A percentile compares a stretch with the other conserved stretches of the same genome.
Conservation (phyloP, 257 asterid species). For the Leptodermis oblonga region DNA sequence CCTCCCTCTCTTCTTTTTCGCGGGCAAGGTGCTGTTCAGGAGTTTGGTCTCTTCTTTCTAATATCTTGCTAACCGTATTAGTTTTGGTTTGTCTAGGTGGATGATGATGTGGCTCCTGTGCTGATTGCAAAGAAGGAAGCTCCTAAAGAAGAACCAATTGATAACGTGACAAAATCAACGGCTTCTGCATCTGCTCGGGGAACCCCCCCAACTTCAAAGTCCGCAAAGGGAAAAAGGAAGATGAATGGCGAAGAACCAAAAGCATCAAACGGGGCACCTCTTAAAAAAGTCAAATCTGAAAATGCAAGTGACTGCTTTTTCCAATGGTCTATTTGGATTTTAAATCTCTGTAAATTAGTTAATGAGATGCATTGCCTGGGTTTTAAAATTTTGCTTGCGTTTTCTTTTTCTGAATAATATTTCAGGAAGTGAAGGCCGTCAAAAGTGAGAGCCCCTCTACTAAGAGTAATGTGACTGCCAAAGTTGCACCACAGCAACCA, state of each 20-base stretch:
- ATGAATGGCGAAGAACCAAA: constrained; percentile 63
- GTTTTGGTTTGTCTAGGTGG: constrained; percentile 28
- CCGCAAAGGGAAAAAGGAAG: constrained; percentile 80
- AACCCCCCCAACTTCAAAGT: constrained; percentile 62
- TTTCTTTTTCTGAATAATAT: constrained; percentile 1
- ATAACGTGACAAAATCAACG: constrained; percentile 47
- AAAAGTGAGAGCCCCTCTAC: constrained; percentile 51
- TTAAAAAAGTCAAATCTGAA: constrained; percentile 80
- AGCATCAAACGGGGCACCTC: constrained; percentile 53
- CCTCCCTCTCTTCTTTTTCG: too few species aligned
- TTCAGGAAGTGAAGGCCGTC: constrained; percentile 59
- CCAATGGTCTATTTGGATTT: background rate
- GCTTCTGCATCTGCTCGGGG: constrained; percentile 57
- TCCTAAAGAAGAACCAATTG: constrained; percentile 75
- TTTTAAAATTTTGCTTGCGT: constrained; percentile 1
- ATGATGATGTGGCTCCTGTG: constrained; percentile 77
- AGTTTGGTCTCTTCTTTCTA: background rate
- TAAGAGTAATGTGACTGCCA: constrained; percentile 41
- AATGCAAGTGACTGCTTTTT: constrained; percentile 37
- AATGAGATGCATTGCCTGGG: background rate
- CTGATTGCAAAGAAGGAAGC: constrained; percentile 80
- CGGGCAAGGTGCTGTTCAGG: background rate
- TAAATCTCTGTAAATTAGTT: too few species aligned
- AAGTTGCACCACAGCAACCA: constrained; percentile 45
- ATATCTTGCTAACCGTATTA: background rate